Conservation (phyloP, 192 early-diverging fungal genomes). For the Entomortierella lignicola region DNA sequence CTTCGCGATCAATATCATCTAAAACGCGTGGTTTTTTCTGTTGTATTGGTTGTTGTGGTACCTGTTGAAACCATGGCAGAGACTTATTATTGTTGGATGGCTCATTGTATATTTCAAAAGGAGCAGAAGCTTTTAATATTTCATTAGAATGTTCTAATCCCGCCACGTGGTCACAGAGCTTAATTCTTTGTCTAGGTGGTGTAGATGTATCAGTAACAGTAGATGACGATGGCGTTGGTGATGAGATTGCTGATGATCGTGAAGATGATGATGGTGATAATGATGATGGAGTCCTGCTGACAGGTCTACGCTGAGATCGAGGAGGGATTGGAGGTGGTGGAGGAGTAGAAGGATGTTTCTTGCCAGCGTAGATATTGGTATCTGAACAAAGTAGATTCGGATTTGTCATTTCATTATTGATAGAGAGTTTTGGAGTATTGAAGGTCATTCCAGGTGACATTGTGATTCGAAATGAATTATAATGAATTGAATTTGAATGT, state of each 20-base stretch:
- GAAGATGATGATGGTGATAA: background rate
- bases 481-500: background rate
- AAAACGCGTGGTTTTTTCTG: background rate
- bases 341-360: slow-evolving; percentile 35
- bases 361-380: slow-evolving; percentile 10
- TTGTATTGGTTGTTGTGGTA: background rate
- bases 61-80: background rate
- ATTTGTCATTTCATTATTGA: background rate
- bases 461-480: background rate
- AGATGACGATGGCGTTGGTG: background rate
- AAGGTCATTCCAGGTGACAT: background rate
- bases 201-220: no score
- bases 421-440: background rate
- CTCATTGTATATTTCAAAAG: background rate
- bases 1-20: slow-evolving; percentile 40
- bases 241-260: background rate
- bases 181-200: no score
- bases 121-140: background rate
- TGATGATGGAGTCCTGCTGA: background rate
- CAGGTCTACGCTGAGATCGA: slow-evolving; percentile 13
- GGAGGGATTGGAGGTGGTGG: slow-evolving; percentile 22
- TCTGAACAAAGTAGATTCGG: background rate
- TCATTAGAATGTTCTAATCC: no score
- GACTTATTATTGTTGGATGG: background rate
- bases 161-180: no score